Evolutionary conservation across 225 moss, liverwort and hornwort genomes (phyloP).

Genomic region (Anthoceros angustus): DNA sequence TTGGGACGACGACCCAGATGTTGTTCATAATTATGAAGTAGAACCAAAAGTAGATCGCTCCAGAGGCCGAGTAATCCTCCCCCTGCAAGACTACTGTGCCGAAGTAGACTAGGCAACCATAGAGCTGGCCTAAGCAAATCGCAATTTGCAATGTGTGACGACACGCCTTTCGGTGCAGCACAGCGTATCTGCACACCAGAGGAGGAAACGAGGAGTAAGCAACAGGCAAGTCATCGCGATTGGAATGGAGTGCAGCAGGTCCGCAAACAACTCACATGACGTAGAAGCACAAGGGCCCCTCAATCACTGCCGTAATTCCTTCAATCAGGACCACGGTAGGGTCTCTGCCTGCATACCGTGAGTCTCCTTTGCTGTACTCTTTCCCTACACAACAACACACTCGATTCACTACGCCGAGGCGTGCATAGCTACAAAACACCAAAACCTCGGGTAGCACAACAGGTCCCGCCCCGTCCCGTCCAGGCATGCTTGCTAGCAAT

Average conservation of each 20-base stretch:
- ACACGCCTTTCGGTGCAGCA: constrained; percentile 38
- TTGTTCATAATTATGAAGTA: constrained; percentile 67
- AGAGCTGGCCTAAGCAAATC: constrained; percentile 54
- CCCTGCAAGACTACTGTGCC: constrained; percentile 27
- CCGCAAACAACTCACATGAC: constrained; percentile 34
- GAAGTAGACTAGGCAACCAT: constrained; percentile 65
- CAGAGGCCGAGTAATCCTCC: constrained; percentile 31
- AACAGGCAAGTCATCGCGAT: background rate
- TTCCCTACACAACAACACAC: constrained; percentile 42
- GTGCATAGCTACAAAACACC: background rate
- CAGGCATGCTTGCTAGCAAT: background rate
- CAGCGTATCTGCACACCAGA: constrained; percentile 53
- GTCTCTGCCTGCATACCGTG: constrained; percentile 63
- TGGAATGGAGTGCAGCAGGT: too few relatives aligned
- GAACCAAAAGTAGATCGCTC: constrained; percentile 61
- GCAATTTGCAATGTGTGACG: constrained; percentile 52
- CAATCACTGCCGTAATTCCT: constrained; percentile 70
- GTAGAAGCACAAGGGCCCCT: constrained; percentile 64
- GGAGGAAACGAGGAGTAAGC: background rate
- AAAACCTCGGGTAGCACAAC: background rate
- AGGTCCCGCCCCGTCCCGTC: background rate
- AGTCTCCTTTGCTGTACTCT: constrained; percentile 97
- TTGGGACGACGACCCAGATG: constrained; percentile 66
- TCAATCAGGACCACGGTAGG: constrained; percentile 60
- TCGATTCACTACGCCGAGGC: background rate